Evolutionary conservation across 805 yeast species (phyloP).

Genomic region (Candida morakotiae): DNA sequence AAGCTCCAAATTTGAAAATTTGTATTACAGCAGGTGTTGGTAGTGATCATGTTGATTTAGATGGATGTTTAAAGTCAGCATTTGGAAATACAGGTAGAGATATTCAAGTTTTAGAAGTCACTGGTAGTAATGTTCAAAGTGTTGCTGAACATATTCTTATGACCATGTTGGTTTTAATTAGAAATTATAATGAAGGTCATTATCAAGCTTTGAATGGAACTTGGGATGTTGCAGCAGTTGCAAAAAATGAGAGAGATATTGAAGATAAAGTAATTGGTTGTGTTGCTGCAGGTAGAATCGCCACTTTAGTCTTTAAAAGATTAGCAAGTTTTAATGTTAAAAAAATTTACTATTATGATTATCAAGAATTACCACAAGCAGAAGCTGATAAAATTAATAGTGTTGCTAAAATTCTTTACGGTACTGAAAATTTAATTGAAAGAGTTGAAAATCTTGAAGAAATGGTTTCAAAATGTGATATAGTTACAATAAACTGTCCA

Average conservation of each 20-base stretch:
- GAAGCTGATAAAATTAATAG: constrained; percentile 38
- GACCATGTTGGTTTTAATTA: constrained; percentile 66
- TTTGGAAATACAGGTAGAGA: constrained; percentile 55
- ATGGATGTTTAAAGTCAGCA: no score
- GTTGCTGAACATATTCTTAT: constrained; percentile 80
- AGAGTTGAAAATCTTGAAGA: constrained; percentile 60
- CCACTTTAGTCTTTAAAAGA: constrained; percentile 70
- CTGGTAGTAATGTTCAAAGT: constrained; percentile 76
- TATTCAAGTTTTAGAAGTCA: constrained; percentile 72
- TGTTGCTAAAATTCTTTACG: constrained; percentile 38
- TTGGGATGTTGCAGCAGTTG: constrained; percentile 78
- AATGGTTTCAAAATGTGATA: constrained; percentile 61
- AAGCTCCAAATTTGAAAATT: constrained; percentile 68
- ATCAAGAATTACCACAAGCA: constrained; percentile 59
- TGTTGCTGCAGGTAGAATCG: constrained; percentile 80
- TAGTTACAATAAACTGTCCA: constrained; percentile 76
- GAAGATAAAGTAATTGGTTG: constrained; percentile 78
- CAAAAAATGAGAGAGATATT: constrained; percentile 69
- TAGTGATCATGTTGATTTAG: constrained; percentile 73
- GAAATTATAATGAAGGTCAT: constrained; percentile 79
- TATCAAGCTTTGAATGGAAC: constrained; percentile 55
- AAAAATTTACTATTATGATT: constrained; percentile 71
- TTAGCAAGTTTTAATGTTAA: constrained; percentile 69
- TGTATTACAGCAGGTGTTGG: constrained; percentile 78
- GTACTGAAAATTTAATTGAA: constrained; percentile 51